A percentile compares a stretch with the other conserved stretches of the same genome.
Evolutionary conservation across 352 stramenopile genomes (phyloP).

Genomic region (Albugo candida): DNA sequence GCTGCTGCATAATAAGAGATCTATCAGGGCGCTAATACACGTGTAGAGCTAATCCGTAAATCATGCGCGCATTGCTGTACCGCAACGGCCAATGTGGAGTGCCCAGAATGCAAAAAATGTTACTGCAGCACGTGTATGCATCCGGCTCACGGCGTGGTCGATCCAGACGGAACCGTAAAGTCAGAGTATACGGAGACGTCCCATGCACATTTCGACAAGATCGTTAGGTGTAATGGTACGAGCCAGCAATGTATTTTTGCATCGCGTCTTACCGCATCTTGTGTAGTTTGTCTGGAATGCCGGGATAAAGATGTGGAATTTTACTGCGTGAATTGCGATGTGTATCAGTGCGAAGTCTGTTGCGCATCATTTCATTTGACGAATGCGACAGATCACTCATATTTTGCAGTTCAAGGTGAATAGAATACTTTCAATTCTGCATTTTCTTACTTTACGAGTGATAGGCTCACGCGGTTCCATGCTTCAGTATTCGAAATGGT

Average conservation of each 20-base stretch:
- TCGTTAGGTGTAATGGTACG: too few species aligned
- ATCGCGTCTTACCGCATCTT: too few species aligned
- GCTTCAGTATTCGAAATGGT: conserved; percentile 26
- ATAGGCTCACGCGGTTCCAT: conserved; percentile 20
- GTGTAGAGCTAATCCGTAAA: too few species aligned
- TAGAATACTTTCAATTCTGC: neutral
- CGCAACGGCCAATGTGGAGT: conserved; percentile 21
- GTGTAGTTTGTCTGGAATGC: conserved; percentile 33
- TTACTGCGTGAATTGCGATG: conserved; percentile 27
- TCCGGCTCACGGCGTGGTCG: conserved; percentile 18
- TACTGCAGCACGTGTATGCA: conserved; percentile 29
- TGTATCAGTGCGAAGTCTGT: conserved; percentile 38
- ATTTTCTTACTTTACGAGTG: too few species aligned
- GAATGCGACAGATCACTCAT: conserved; percentile 6
- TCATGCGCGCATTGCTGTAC: neutral
- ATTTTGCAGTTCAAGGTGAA: too few species aligned
- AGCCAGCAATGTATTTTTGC: too few species aligned
- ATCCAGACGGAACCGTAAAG: neutral
- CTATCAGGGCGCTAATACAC: too few species aligned
- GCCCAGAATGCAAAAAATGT: conserved; percentile 18
- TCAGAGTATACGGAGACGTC: too few species aligned
- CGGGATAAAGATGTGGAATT: conserved; percentile 22
- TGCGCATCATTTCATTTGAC: conserved; percentile 13
- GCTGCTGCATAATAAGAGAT: too few species aligned
- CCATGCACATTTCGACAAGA: too few species aligned